These are phyloP conservation scores for Byssoonygena ceratinophila DNA, from an alignment of 2,329 filamentous ascomycete species.

Conservation along the genomic window DNA sequence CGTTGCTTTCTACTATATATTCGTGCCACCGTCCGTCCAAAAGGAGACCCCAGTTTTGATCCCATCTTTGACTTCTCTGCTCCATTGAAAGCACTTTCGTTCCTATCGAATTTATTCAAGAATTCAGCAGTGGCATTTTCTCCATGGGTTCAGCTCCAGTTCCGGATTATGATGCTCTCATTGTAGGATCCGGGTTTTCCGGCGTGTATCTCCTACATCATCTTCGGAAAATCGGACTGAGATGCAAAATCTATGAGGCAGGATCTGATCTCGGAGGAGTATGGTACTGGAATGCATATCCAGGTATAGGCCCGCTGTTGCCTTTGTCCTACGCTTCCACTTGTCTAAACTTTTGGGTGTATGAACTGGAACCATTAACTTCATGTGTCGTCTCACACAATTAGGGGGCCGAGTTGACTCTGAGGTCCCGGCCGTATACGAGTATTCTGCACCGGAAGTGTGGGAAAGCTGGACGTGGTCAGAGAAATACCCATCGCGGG, in stretches of 20 bases:
- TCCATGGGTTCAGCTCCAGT: conserved; percentile 4
- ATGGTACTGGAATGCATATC: conserved; percentile 50
- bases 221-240: conserved; percentile 42
- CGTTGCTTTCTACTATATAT: not conserved
- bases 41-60: not conserved
- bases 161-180: conserved; percentile 21
- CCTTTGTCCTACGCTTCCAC: not conserved
- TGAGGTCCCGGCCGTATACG: conserved; percentile 42
- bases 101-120: too few relatives aligned
- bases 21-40: not conserved
- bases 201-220: conserved; percentile 45
- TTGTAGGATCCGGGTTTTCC: conserved; percentile 26
- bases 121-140: not conserved
- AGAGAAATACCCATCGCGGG: conserved; percentile 22
- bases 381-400: not conserved
- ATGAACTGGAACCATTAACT: not conserved
- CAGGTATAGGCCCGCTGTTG: conserved; percentile 27
- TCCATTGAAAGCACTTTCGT: too few relatives aligned
- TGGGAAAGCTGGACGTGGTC: conserved; percentile 40
- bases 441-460: conserved; percentile 43
- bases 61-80: not conserved
- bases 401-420: conserved; percentile 45
- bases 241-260: conserved; percentile 44
- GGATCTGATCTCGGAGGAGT: conserved; percentile 44
- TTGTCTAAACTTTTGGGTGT: not conserved